Base-by-base conservation (phyloP, 345 rosid genomes). In the Raphanus sativus region DNA sequence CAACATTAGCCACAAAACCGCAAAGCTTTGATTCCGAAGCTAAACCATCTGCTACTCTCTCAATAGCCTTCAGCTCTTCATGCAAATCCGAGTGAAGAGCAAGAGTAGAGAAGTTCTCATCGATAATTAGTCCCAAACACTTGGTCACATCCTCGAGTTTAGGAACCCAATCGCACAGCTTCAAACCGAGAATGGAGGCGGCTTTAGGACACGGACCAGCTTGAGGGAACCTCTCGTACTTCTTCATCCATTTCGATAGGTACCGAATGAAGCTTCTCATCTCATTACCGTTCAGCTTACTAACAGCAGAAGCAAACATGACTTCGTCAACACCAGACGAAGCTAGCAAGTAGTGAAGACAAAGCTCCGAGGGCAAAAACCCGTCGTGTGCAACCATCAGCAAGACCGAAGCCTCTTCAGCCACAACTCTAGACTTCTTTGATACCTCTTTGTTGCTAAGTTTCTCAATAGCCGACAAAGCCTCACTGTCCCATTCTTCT, bases 221-320 rank as follows among this genome's bases (percentile, higher is more conserved):
- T 75, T 81, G 89, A 71, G 99, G 93, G 71, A 92, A 89, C 81
- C 80, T 89, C 68, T 89, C 89, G 48, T 88, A 89, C 76, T 92
- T 92, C 80, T 79, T 89, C 84, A 95, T 75, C 99, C 94, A 91
- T 62, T 89, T 91, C 58, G 87, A 87, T 71, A 95, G 64, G 61
- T 92, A 92, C 8, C 72, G 75, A 30, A 92, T 13, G 89, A 74
- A 60, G 87, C 55, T 50, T 50, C 55, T 50, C 55, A 50, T 50
- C 55, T 50, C 55, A 5, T 50, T 50, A 50, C 55, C 55, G n/a
- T 50, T 50, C 83, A 92, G 56, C 77, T 86, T 91, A 42, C 81
- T 83, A 0, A 91, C 81, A 7, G 91, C 76, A 60, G 55, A 50
- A 2, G 55, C 5, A n/a, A 50, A 50, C 55, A 50, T 50, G 55